Base-by-base conservation (phyloP, 2,329 filamentous ascomycete species). In the Lojkania enalia region DNA sequence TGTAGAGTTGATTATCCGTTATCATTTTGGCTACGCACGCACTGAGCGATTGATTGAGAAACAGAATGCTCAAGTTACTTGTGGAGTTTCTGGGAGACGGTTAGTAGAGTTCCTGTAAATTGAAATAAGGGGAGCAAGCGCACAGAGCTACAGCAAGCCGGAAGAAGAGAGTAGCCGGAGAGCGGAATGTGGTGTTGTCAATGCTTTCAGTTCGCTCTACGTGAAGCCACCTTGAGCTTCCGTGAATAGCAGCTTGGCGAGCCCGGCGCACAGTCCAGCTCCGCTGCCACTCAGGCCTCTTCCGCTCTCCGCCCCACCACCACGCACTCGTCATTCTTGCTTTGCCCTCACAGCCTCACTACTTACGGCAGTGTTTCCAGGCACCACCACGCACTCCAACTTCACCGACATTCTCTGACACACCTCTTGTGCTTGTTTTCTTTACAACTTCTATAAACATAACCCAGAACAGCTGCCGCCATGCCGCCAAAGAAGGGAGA, bases 1-100 rank as follows among this genome's bases (percentile, higher is more conserved):
- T 82, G 80, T 97, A 96, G 62, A 99, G 85, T 56, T 94, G 85
- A 70, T 81, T 77, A 83, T 99, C 94, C 69, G 91, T 87, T 69
- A 99, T 97, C 94, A 99, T 99, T 37, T 63, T 88, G 77, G 63
- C 46, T 23, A 57, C 60, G 63, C 53, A 60, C 56, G 43, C 15
- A 35, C 19, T n/a, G 33, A 18, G 33, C 7, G 31, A 33, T 15
- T 7, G 23, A n/a, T n/a, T n/a, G n/a, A n/a, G n/a, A n/a, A n/a
- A n/a, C n/a, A n/a, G n/a, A n/a, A n/a, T n/a, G n/a, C n/a, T n/a
- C n/a, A n/a, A n/a, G n/a, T n/a, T 27, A 9, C 25, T 7, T 27
- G 25, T 27, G 25, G 25, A 27, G n/a, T 37, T 30, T n/a, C n/a
- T n/a, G n/a, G n/a, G n/a, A n/a, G n/a, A n/a, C n/a, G n/a, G n/a